Base-by-base conservation (phyloP, 257 asterid genomes). In the Penstemon barbatus region DNA sequence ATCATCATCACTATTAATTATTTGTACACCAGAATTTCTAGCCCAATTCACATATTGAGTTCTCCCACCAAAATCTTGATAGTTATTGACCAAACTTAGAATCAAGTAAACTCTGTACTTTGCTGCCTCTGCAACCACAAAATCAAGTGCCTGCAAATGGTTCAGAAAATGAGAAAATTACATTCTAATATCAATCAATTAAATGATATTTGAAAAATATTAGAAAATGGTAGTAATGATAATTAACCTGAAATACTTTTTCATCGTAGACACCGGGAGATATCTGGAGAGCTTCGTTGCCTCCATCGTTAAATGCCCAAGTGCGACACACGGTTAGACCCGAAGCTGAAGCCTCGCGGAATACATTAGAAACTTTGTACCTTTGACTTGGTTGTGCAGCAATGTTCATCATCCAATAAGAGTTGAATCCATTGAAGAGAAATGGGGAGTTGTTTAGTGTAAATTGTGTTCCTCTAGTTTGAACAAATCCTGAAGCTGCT, bases 331-430 rank as follows among this genome's bases (percentile, higher is more conserved):
- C 87, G 19, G 82, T 77, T 15, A 84, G 85, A 5, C 90, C 79
- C 4, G 79, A 72, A 25, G 77, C 74, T 0, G 82, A 51, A 3
- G 85, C 79, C 19, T 84, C 85, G 0, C 71, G 72, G n/a, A 82
- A 75, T 3, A 75, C 87, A 7, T 71, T 70, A 4, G 89, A 70
- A 46, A 84, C 65, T 58, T 79, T 84, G 53, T 79, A 18, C 53
- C 87, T 75, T 37, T 84, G 63, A 41, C 68, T 53, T 7, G 83
- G 87, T 8, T 84, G 70, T 6, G 78, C 65, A 8, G 86, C 85
- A 43, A 84, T 68, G 51, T 68, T 74, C 89, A 84, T 84, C 77
- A 84, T 75, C 89, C 87, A 84, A 19, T 84, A 84, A 12, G 89
- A 76, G 70, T 84, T 84, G 77, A 81, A 84, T 50, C 89, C 89